Evolutionary conservation across 495 filamentous ascomycete species (phyloP), one percentile per base, ranked within the genome.

Genomic region (Podospora conica): DNA sequence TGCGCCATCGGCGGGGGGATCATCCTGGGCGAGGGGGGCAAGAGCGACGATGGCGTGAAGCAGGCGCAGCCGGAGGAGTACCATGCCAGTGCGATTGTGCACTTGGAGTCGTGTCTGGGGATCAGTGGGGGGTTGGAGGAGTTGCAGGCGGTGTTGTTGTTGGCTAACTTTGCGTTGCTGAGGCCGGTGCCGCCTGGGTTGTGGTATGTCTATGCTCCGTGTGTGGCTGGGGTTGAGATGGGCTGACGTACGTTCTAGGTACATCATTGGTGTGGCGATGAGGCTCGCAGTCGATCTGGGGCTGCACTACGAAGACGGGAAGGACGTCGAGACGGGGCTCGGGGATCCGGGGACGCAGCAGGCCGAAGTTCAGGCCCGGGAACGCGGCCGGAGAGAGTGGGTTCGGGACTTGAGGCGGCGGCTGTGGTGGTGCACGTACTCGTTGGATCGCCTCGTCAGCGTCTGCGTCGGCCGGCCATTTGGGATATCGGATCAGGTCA

Each of bases 401-500:
- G 82, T 91, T 22, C 88, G 94, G 23, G 94, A 98, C 74, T 81
- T 96, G 48, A 87, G 93, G 58, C 84, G 94, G 65, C 85, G 94
- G 27, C 80, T 98, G 21, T 98, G 94, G 92, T 98, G 94, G 94
- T 96, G 92, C 78, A 91, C 91, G 1, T 98, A 98, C 74, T 93
- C 91, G 29, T 90, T 97, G 67, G 94, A 98, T 73, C 87, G 94
- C 27, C 86, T 98, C 22, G 94, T 97, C 60, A 90, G 89, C 66
- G 91, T 91, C 18, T 97, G 93, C 67, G 94, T 97, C 40, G 94
- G 94, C 54, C 84, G 94, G 48, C 94, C 94, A 15, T 96, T 97
- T 72, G 93, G 94, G 27, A 93, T 98, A 65, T 91, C 88, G 9
- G 94, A 98, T 75, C 91, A 95, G 73, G 92, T 94, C 53, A 89